Percentiles rank a stretch among this genome's conserved stretches.
Conservation (phyloP, 352 stramenopile genomes). For the Globisporangium polare region DNA sequence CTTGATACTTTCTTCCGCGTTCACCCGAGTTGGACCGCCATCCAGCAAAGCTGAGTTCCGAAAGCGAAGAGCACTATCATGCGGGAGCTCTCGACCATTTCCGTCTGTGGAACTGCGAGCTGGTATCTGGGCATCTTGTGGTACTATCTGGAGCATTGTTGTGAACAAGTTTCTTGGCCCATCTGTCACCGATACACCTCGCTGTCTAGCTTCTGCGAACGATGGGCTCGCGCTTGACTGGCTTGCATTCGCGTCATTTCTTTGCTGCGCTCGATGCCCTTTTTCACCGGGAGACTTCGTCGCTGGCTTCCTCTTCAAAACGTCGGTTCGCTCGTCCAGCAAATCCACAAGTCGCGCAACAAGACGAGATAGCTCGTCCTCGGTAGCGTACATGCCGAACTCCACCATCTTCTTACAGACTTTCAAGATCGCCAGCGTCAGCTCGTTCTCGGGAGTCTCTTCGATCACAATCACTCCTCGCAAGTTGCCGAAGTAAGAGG, state of each 20-base stretch:
- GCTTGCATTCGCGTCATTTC: neutral
- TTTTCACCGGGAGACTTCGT: neutral
- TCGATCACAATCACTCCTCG: constrained; percentile 44
- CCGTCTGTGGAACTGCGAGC: neutral
- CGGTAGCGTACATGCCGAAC: constrained; percentile 59
- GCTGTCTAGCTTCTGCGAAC: neutral
- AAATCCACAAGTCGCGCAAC: constrained; percentile 27
- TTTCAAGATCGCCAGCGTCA: constrained; percentile 51
- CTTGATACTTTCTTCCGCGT: neutral
- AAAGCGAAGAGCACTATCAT: constrained; percentile 13
- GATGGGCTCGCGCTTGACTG: neutral
- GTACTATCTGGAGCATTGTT: constrained; percentile 20
- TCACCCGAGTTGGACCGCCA: constrained; percentile 4
- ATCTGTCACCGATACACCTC: constrained; percentile 20
- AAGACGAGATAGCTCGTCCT: constrained; percentile 34
- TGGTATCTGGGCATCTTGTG: constrained; percentile 3
- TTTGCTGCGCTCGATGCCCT: neutral
- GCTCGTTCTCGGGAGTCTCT: constrained; percentile 56
- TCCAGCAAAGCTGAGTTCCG: constrained; percentile 40
- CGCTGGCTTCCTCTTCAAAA: constrained; percentile 4
- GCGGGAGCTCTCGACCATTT: neutral
- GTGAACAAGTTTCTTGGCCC: constrained; percentile 22
- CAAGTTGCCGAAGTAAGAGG: constrained; percentile 37
- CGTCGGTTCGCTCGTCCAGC: constrained; percentile 48
- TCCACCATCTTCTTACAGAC: constrained; percentile 54